Evolutionary conservation across 441 rosid genomes (phyloP).

Genomic region (Pelargonium citronellum): DNA sequence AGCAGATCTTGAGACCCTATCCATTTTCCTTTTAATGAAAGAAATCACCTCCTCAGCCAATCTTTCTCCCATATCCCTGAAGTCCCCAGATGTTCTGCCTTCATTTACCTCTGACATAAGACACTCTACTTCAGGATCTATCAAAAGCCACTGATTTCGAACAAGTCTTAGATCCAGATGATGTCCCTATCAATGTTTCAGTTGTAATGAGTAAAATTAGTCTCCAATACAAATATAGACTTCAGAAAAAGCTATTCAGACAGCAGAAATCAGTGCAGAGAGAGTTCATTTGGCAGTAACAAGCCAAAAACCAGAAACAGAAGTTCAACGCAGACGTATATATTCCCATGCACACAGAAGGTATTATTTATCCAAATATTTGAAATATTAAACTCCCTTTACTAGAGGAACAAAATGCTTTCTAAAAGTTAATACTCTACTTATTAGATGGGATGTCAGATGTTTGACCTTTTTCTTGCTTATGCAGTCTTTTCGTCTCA

Average conservation of each 20-base stretch:
- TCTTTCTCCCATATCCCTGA: constrained; percentile 89
- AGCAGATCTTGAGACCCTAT: constrained; percentile 56
- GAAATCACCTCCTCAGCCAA: constrained; percentile 75
- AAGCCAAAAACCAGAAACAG: background rate
- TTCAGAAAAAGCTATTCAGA: background rate
- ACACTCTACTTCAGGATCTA: constrained; percentile 74
- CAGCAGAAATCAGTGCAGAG: background rate
- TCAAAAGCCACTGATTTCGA: constrained; percentile 92
- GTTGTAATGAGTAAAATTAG: constrained; percentile 12
- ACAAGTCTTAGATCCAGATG: constrained; percentile 88
- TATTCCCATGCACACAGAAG: background rate
- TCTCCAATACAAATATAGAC: background rate
- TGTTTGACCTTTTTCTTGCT: background rate
- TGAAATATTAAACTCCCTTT: background rate
- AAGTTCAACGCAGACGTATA: background rate
- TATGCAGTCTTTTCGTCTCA: background rate
- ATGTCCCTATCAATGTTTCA: constrained; percentile 55
- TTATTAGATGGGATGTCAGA: background rate
- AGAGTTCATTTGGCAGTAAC: background rate
- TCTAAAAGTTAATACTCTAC: background rate
- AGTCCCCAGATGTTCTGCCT: constrained; percentile 81
- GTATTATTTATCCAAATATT: background rate
- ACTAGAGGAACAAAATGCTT: background rate
- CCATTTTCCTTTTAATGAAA: constrained; percentile 73
- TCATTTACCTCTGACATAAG: constrained; percentile 93